These are phyloP conservation scores for Canavalia gladiata DNA, from an alignment of 306 rosid genomes.

Conservation along the genomic window DNA sequence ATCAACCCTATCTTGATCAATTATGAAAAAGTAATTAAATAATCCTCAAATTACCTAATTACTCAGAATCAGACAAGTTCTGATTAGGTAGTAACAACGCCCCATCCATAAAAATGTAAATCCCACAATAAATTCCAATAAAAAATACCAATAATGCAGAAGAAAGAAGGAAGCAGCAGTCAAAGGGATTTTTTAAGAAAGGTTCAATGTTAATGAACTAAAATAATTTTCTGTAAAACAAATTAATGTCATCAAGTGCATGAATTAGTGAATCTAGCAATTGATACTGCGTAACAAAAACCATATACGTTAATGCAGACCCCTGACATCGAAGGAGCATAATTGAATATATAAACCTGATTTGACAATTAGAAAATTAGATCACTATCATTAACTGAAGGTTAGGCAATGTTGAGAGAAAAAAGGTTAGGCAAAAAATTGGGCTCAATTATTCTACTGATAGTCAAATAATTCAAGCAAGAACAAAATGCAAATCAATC, in stretches of 20 bases:
- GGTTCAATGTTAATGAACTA: constrained; percentile 10
- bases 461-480: constrained; percentile 25
- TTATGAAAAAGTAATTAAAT: background rate
- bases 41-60: background rate
- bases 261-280: background rate
- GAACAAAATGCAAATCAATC: constrained; percentile 22
- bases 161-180: background rate
- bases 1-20: background rate
- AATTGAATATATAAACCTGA: background rate
- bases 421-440: background rate
- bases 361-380: constrained; percentile 26
- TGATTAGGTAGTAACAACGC: background rate
- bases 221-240: background rate
- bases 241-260: background rate
- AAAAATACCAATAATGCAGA: background rate
- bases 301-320: constrained; percentile 3
- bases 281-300: background rate
- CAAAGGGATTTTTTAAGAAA: background rate
- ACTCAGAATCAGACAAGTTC: background rate
- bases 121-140: background rate
- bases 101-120: background rate
- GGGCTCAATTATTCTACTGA: background rate
- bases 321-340: background rate
- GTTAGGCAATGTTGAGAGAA: constrained; percentile 21
- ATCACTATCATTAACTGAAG: background rate